Conservation (phyloP, 2,329 filamentous ascomycete species). For the Graphilbum ipis-grandicollis region DNA sequence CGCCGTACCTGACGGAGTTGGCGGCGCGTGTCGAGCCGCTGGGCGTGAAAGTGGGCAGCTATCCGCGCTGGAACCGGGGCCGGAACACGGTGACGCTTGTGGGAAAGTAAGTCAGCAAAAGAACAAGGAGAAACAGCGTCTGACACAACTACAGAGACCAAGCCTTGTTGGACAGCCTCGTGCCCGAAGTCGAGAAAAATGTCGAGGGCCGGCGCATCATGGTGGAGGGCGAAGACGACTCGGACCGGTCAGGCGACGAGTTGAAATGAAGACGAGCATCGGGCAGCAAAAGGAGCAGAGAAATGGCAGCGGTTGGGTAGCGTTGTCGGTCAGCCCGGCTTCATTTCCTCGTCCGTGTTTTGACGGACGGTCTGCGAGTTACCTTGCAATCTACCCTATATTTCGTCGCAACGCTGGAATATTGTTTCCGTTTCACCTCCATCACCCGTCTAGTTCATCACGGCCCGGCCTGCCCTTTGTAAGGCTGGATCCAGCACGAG, state of each 20-base stretch:
- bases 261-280: not conserved
- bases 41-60: constrained; percentile 87
- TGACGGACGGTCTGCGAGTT: too few relatives aligned
- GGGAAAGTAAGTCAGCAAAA: constrained; percentile 30
- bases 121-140: not conserved
- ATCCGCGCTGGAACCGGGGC: constrained; percentile 79
- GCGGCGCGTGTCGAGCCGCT: constrained; percentile 54
- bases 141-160: constrained; percentile 38
- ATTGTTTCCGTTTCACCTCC: too few relatives aligned
- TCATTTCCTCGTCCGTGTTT: too few relatives aligned
- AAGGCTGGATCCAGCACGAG: too few relatives aligned
- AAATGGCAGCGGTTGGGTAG: too few relatives aligned
- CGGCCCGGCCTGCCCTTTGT: too few relatives aligned
- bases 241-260: constrained; percentile 11
- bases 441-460: too few relatives aligned
- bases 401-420: too few relatives aligned
- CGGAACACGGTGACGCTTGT: constrained; percentile 85
- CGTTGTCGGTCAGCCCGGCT: too few relatives aligned
- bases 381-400: too few relatives aligned
- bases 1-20: constrained; percentile 65
- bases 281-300: too few relatives aligned
- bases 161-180: constrained; percentile 59
- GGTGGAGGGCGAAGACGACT: constrained; percentile 55
- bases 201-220: constrained; percentile 55
- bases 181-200: constrained; percentile 59